Evolutionary conservation across 164 flowering plant species (phyloP).

Genomic region (Vitis labrusca): DNA sequence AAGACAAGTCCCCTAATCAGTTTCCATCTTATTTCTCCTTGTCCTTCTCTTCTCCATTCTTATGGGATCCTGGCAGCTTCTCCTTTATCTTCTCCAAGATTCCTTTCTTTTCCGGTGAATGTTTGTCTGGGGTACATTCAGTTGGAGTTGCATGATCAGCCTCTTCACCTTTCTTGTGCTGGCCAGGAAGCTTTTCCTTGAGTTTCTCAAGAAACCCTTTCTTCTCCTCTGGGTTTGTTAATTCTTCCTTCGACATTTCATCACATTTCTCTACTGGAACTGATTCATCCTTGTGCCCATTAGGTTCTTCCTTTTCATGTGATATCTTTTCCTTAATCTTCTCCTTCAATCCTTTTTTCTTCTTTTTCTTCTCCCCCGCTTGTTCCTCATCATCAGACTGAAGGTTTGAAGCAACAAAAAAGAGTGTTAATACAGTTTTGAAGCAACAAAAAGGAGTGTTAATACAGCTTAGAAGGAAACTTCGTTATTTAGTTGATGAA

Average conservation of each 20-base stretch:
- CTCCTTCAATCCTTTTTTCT: conserved; percentile 22
- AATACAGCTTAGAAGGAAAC: too few species aligned
- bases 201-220: conserved; percentile 52
- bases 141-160: conserved; percentile 4
- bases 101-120: conserved; percentile 29
- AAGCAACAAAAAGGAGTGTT: neutral
- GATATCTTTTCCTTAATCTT: conserved; percentile 16
- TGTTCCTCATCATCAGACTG: conserved; percentile 38
- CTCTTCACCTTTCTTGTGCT: conserved; percentile 30
- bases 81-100: conserved; percentile 56
- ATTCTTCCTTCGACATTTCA: conserved; percentile 1
- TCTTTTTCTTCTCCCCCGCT: conserved; percentile 22
- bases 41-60: conserved; percentile 24
- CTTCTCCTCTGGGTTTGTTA: conserved; percentile 26
- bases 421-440: neutral
- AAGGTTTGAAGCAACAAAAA: neutral
- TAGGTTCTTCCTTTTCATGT: conserved; percentile 4
- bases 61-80: conserved; percentile 52
- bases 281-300: neutral
- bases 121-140: neutral
- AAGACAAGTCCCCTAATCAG: too few species aligned
- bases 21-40: conserved; percentile 10
- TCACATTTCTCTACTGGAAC: conserved; percentile 15
- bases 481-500: too few species aligned
- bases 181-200: conserved; percentile 51